Evolutionary conservation across 2,329 filamentous ascomycete genomes (phyloP).

Genomic region (Moelleriella libera): DNA sequence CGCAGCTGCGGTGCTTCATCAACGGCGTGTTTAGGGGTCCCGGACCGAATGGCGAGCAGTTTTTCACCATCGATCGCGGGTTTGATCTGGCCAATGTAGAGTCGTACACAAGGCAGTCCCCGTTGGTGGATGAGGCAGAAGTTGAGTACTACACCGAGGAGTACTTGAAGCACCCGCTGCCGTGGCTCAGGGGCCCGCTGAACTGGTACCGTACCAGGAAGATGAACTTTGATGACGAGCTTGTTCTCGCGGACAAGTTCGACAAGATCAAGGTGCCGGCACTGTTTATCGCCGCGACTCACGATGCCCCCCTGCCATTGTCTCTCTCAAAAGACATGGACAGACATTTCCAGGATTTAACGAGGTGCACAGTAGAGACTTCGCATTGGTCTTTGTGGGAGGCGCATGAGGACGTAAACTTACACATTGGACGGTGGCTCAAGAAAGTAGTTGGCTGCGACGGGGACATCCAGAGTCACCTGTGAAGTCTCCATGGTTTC

Average conservation of each 20-base stretch:
- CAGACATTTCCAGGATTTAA: conserved; percentile 48
- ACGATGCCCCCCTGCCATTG: conserved; percentile 60
- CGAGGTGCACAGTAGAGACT: conserved; percentile 48
- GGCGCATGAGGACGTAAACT: conserved; percentile 56
- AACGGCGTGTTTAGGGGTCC: conserved; percentile 55
- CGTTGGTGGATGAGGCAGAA: conserved; percentile 52
- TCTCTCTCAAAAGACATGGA: conserved; percentile 61
- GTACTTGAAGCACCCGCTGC: conserved; percentile 41
- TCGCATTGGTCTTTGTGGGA: conserved; percentile 78
- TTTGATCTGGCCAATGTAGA: conserved; percentile 35
- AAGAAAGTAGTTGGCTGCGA: conserved; percentile 17
- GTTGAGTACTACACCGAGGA: conserved; percentile 63
- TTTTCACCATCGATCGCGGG: no score
- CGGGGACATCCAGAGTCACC: conserved; percentile 10
- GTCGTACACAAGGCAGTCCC: conserved; percentile 22
- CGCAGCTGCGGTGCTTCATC: conserved; percentile 56
- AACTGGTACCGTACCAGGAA: conserved; percentile 77
- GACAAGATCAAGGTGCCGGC: conserved; percentile 45
- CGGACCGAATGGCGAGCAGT: conserved; percentile 34
- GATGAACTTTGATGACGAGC: conserved; percentile 67
- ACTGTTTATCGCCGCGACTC: conserved; percentile 59
- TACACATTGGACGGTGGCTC: conserved; percentile 53
- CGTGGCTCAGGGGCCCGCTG: conserved; percentile 61
- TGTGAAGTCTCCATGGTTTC: neutral
- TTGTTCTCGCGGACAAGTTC: conserved; percentile 40